phyloP scores from a whole-genome alignment of 179 eudicot genomes.

The Dionaea muscipula region DNA sequence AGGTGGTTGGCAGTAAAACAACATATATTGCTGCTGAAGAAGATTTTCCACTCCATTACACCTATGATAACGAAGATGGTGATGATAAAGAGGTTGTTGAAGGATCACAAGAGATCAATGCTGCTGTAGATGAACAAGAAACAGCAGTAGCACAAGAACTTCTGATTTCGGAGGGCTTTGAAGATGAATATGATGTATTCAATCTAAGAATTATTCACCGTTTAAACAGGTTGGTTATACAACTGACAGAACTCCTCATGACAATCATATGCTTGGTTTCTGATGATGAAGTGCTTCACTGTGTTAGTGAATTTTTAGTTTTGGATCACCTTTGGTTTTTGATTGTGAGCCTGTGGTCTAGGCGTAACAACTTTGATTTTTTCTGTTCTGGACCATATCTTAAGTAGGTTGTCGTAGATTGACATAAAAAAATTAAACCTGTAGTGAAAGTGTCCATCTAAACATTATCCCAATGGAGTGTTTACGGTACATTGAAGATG shows the following conservation, averaged over 20 bases:
- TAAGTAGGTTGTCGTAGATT: neutral
- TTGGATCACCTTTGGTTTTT: too few relatives aligned
- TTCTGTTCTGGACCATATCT: neutral
- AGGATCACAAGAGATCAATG: slow-evolving; percentile 21
- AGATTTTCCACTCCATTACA: slow-evolving; percentile 16
- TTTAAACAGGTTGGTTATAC: slow-evolving; percentile 44
- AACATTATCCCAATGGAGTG: too few relatives aligned
- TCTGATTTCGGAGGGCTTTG: slow-evolving; percentile 30
- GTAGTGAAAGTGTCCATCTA: too few relatives aligned
- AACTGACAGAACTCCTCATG: neutral
- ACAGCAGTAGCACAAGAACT: slow-evolving; percentile 31
- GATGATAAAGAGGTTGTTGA: slow-evolving; percentile 18
- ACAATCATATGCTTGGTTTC: neutral
- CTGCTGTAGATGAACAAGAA: slow-evolving; percentile 36
- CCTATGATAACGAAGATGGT: slow-evolving; percentile 12
- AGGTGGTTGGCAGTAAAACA: slow-evolving; percentile 16
- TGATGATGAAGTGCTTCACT: too few relatives aligned
- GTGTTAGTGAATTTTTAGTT: too few relatives aligned
- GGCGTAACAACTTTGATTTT: neutral
- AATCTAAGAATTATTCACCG: slow-evolving; percentile 57
- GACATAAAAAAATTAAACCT: too few relatives aligned
- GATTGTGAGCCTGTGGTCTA: neutral
- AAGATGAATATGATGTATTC: slow-evolving; percentile 69
- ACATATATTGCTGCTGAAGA: slow-evolving; percentile 20
- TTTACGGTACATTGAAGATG: too few relatives aligned